Conservation (phyloP, 2,329 filamentous ascomycete species). For the Nothophoma quercina region DNA sequence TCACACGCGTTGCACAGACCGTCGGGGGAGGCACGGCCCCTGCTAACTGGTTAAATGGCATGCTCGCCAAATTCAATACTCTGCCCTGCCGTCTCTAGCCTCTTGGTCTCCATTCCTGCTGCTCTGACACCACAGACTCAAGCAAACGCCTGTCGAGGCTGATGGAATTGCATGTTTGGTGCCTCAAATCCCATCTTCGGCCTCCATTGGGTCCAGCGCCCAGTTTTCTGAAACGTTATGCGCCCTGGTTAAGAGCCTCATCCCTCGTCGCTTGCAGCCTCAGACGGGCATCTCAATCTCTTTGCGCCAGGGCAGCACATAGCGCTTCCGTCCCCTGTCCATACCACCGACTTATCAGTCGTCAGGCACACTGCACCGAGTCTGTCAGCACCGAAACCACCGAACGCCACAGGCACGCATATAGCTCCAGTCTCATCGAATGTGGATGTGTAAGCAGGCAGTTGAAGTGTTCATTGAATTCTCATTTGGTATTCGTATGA, state of each 20-base stretch:
- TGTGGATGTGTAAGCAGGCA: conserved; percentile 11
- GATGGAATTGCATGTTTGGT: neutral
- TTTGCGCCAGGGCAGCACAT: conserved; percentile 13
- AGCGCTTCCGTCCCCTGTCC: conserved; percentile 6
- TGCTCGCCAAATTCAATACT: conserved; percentile 17
- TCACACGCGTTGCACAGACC: conserved; percentile 26
- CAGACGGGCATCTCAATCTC: conserved; percentile 14
- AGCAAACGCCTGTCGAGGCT: conserved; percentile 4
- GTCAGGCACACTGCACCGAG: conserved; percentile 2
- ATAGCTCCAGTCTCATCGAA: conserved; percentile 5
- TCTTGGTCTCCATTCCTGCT: conserved; percentile 21
- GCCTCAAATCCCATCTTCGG: neutral
- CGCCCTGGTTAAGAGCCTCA: conserved; percentile 15
- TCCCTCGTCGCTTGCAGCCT: conserved; percentile 8
- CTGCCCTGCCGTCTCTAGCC: conserved; percentile 9
- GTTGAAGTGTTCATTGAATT: conserved; percentile 34
- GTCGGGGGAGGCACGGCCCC: conserved; percentile 7
- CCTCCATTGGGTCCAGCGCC: conserved; percentile 2
- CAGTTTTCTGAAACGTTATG: conserved; percentile 18
- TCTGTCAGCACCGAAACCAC: neutral
- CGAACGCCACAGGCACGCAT: conserved; percentile 9
- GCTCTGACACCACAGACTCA: conserved; percentile 4
- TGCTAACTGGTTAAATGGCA: conserved; percentile 19
- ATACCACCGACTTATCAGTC: conserved; percentile 8
- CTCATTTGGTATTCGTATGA: conserved; percentile 45